A percentile compares a stretch with the other conserved stretches of the same genome.
Conservation (phyloP, 2,329 filamentous ascomycete species). For the Cytospora schulzeri region DNA sequence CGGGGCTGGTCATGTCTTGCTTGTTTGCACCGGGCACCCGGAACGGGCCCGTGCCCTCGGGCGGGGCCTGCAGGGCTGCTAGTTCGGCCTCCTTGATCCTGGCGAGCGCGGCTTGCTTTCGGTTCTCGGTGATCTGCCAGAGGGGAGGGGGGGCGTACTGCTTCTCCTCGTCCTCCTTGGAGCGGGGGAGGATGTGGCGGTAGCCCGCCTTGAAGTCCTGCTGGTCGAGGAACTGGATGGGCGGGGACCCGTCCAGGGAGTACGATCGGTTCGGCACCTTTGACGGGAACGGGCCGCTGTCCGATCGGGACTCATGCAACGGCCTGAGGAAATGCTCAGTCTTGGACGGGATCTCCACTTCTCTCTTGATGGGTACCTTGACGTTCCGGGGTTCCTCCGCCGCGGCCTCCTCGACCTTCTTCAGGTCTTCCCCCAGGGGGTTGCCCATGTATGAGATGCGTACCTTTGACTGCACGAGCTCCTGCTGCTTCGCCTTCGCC, state of each 20-base stretch:
- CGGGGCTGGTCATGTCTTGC: not conserved
- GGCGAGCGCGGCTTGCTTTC: not conserved
- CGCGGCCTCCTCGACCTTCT: not conserved
- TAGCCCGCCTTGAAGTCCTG: slow-evolving; percentile 8
- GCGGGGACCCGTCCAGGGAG: not conserved
- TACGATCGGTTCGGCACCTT: not conserved
- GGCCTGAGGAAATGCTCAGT: slow-evolving; percentile 10
- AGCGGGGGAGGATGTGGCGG: not conserved
- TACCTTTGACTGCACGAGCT: not conserved
- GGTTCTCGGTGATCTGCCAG: not conserved
- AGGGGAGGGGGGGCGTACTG: not conserved
- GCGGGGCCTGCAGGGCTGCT: not conserved
- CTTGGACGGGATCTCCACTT: not conserved
- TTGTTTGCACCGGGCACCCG: not conserved
- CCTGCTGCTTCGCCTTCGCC: not conserved
- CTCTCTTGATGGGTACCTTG: not conserved
- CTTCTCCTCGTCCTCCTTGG: not conserved
- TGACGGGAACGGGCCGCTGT: slow-evolving; percentile 14
- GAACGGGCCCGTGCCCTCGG: not conserved
- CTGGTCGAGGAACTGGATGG: not conserved
- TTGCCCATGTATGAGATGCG: not conserved
- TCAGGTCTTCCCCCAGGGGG: not conserved
- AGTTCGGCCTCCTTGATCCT: not conserved
- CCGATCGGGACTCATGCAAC: not conserved
- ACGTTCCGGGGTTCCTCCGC: slow-evolving; percentile 13